Percentiles rank a stretch among this genome's conserved stretches.
These are phyloP conservation scores for Vitis cinerea DNA, from an alignment of 164 flowering plant genomes.

Conservation along the genomic window DNA sequence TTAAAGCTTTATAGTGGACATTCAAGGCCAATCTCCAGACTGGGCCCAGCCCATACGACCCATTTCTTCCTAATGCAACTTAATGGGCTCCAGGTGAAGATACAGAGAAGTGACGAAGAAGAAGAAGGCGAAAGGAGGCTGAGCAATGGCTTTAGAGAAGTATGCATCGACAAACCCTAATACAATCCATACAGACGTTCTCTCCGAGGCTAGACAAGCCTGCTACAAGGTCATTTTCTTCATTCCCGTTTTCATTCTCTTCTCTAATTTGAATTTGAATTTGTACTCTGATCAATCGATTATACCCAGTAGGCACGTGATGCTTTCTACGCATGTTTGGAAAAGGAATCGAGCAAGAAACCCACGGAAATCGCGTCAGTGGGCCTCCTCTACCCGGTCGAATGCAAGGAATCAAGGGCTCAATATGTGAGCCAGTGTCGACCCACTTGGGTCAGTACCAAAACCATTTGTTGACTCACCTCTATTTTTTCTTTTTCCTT, in stretches of 20 bases:
- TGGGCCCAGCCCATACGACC: no score
- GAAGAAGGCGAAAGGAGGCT: background rate
- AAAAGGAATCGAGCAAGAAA: slow-evolving; percentile 66
- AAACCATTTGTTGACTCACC: background rate
- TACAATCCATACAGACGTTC: slow-evolving; percentile 52
- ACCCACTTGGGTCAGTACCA: slow-evolving; percentile 66
- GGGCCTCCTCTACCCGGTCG: slow-evolving; percentile 68
- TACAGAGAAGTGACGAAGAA: background rate
- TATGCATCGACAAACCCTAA: slow-evolving; percentile 15
- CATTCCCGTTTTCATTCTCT: background rate
- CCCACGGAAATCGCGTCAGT: slow-evolving; percentile 76
- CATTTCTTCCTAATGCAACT: no score
- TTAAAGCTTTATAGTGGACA: no score
- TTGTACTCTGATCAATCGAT: background rate
- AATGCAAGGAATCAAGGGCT: slow-evolving; percentile 64
- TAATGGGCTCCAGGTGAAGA: no score
- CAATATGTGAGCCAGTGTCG: slow-evolving; percentile 62
- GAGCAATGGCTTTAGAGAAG: slow-evolving; percentile 19
- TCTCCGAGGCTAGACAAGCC: slow-evolving; percentile 56
- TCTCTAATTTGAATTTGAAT: background rate
- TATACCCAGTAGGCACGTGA: slow-evolving; percentile 58
- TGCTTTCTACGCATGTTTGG: slow-evolving; percentile 77
- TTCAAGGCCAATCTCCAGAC: no score
- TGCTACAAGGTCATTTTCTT: slow-evolving; percentile 69
- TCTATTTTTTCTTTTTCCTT: background rate